Base-by-base conservation (phyloP, 2,329 filamentous ascomycete species). In the Aspergillus fischeri region DNA sequence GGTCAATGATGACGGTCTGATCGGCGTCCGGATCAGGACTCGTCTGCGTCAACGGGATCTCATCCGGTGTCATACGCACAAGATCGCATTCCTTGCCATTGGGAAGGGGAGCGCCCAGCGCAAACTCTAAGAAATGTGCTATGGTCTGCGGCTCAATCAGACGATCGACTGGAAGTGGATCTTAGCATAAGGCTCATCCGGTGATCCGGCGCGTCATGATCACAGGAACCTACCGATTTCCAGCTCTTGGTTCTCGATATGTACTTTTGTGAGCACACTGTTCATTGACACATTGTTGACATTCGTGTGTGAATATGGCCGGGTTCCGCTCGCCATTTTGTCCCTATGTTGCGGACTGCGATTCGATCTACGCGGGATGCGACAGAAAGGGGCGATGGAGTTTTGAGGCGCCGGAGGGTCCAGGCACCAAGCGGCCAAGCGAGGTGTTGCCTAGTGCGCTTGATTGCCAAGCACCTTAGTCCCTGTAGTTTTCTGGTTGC, bases 121-220 rank as follows among this genome's bases (percentile, higher is more conserved):
- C 55, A 35, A 63, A 68, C 25, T 54, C 44, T 4, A 67, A 7
- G 21, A 69, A 69, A 6, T 62, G 35, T 6, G 35, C 52, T 9
- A 66, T 56, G 0, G 65, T 66, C 49, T 69, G 66, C 9, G 64
- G 63, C 45, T 68, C 67, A 32, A 70, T 49, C n/a, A 68, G 42
- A n/a, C 62, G 65, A 63, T 69, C 67, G 38, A 69, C 67, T 70
- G 41, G 32, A 38, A 3, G 32, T 38, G 14, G 32, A 38, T 38
- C 32, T 38, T 7, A 38, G 32, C 32, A 17, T 17, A 14, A 38
- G 32, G 14, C 14, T 38, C 14, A 17, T 7, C 32, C 6, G 35
- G 25, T n/a, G 20, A 42, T 24, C 44, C 7, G 49, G 7, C n/a
- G 10, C 32, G 14, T 35, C 11, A 2, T 17, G 6, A 4, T 21